phyloP scores from a whole-genome alignment of 176 grass and related monocot species.

The Saccharum spontaneum region DNA sequence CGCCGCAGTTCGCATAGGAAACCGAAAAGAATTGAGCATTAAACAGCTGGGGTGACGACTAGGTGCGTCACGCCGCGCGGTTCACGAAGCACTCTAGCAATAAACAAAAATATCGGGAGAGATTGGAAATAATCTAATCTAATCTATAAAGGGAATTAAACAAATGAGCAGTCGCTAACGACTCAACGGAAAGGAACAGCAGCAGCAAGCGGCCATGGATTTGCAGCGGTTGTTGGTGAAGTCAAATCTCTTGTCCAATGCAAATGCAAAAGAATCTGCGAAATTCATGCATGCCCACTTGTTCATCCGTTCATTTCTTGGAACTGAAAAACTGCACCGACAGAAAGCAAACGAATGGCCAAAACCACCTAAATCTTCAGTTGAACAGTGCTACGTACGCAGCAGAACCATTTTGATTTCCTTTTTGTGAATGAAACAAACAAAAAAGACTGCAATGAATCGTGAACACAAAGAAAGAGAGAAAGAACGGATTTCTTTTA shows the following conservation, averaged over 20 bases:
- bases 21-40: background rate
- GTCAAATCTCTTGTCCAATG: slow-evolving; percentile 41
- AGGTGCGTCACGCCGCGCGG: slow-evolving; percentile 32
- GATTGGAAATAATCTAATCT: background rate
- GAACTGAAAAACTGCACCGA: background rate
- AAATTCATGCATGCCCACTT: background rate
- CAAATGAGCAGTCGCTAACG: slow-evolving; percentile 18
- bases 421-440: background rate
- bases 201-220: background rate
- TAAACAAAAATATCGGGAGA: slow-evolving; percentile 27
- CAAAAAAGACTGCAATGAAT: background rate
- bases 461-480: background rate
- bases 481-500: background rate
- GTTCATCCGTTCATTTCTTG: background rate
- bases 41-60: slow-evolving; percentile 21
- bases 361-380: background rate
- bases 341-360: background rate
- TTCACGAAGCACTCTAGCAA: background rate
- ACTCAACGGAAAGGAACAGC: slow-evolving; percentile 16
- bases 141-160: slow-evolving; percentile 20
- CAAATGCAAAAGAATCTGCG: slow-evolving; percentile 31
- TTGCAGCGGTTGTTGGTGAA: background rate
- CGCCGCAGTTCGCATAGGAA: background rate
- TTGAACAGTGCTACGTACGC: background rate
- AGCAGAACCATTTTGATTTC: too few species aligned